Base-by-base conservation (phyloP, 495 filamentous ascomycete genomes). In the Penicillium goetzii region DNA sequence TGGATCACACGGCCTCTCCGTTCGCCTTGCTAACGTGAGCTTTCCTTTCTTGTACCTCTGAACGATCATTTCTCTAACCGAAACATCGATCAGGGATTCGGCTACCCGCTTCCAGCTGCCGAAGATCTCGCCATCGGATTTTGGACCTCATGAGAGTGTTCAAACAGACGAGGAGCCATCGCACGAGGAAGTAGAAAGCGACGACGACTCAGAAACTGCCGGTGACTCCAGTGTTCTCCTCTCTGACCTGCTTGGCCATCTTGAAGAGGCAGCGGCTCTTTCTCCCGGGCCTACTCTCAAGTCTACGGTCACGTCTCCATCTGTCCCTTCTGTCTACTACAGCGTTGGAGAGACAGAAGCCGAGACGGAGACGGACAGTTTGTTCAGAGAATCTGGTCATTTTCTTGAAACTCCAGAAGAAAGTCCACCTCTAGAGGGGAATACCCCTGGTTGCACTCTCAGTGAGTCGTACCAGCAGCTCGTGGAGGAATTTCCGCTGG, bases 401-500 rank as follows among this genome's bases (percentile, higher is more conserved):
- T 21, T 12, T 17, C 17, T 36, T 32, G 38, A 17, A n/a, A 49
- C 51, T 25, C 52, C 26, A 9, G 51, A 56, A 25, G 25, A 25
- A 11, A 28, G 50, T 34, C 32, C 52, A 28, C 38, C 28, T 25
- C 40, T 34, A 17, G 43, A 50, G 21, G 28, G n/a, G n/a, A 56
- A 50, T 10, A 28, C 41, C 10, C 59, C 49, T 11, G 50, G 51
- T 21, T 38, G 40, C 30, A 56, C 40, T 32, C 51, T 56, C 14
- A 56, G 52, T 15, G 38, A 62, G 43, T 56, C 52, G 43, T 62
- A 56, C 53, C 49, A 45, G 26, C 36, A 56, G 40, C 40, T 62
- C 4, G 38, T 62, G 28, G 38, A 56, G 11, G 15, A 62, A 6
- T 49, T 47, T 32, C 51, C 51, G 4, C n/a, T 36, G 40, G 33